Percentiles rank a stretch among this genome's conserved stretches.
Evolutionary conservation across 768 basidiomycete genomes (phyloP).

Genomic region (Cubamyces sp.): DNA sequence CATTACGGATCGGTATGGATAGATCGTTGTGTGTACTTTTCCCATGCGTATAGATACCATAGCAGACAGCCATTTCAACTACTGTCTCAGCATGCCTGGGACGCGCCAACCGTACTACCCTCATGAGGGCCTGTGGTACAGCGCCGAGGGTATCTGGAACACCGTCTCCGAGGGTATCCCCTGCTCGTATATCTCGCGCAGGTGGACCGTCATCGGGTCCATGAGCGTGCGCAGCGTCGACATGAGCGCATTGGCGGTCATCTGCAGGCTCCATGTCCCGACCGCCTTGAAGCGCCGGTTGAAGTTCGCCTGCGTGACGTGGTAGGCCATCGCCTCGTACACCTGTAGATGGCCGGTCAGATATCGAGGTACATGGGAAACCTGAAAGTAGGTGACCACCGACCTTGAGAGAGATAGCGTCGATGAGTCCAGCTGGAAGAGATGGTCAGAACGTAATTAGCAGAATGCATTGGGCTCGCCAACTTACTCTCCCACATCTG

Average conservation of each 20-base stretch:
- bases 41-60: no score
- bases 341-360: constrained; percentile 46
- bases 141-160: constrained; percentile 6
- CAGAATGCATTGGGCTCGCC: not conserved
- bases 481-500: constrained; percentile 92
- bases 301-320: constrained; percentile 90
- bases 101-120: not conserved
- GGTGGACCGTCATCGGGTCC: constrained; percentile 57
- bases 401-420: constrained; percentile 86
- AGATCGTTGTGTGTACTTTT: no score
- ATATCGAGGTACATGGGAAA: not conserved
- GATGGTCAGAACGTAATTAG: constrained; percentile 2
- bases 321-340: constrained; percentile 92
- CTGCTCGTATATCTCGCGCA: constrained; percentile 38
- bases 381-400: constrained; percentile 12
- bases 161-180: constrained; percentile 20
- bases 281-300: constrained; percentile 90
- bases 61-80: no score
- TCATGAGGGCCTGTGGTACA: not conserved
- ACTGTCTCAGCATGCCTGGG: no score
- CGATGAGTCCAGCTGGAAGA: constrained; percentile 83
- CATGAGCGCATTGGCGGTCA: constrained; percentile 87
- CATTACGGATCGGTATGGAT: no score
- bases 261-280: constrained; percentile 92
- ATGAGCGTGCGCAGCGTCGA: constrained; percentile 75